A percentile compares a stretch with the other conserved stretches of the same genome.
These are phyloP conservation scores for Flaveria linearis DNA, from an alignment of 129 eudicot species.

Conservation along the genomic window DNA sequence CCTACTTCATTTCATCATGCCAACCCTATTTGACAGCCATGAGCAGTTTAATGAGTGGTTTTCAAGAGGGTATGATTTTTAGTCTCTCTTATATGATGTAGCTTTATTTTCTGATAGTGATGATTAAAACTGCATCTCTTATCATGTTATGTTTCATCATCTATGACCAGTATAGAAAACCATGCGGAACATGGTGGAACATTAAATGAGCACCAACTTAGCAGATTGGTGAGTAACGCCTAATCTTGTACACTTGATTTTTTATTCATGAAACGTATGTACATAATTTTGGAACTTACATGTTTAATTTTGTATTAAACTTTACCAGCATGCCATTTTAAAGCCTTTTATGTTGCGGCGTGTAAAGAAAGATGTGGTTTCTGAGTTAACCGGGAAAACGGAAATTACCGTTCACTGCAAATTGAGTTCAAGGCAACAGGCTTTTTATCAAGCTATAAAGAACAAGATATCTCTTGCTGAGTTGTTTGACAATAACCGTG, in stretches of 20 bases:
- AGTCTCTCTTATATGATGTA: not conserved
- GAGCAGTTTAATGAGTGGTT: conserved; percentile 98
- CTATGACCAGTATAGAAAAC: conserved; percentile 73
- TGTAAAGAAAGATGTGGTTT: conserved; percentile 84
- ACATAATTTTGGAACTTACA: conserved; percentile 14
- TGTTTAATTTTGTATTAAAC: conserved; percentile 8
- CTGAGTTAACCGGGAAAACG: conserved; percentile 86
- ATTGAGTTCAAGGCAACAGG: conserved; percentile 94
- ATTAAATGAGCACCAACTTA: conserved; percentile 95
- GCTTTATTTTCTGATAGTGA: not conserved
- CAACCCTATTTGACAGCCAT: conserved; percentile 96
- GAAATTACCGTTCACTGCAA: conserved; percentile 90
- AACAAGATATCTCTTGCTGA: conserved; percentile 97
- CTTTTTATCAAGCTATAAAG: conserved; percentile 97
- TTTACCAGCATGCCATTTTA: conserved; percentile 86
- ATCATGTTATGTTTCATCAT: conserved; percentile 18
- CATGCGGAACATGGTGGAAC: conserved; percentile 99
- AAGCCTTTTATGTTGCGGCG: conserved; percentile 99
- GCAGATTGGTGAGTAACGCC: conserved; percentile 70
- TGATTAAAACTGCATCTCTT: conserved; percentile 7
- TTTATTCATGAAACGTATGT: not conserved
- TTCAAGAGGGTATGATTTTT: conserved; percentile 81
- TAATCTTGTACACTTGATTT: not conserved
- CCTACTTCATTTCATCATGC: conserved; percentile 97
- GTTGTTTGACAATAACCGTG: conserved; percentile 84